Conservation (phyloP, 1,284 basidiomycete genomes). For the Schizophyllum commune region DNA sequence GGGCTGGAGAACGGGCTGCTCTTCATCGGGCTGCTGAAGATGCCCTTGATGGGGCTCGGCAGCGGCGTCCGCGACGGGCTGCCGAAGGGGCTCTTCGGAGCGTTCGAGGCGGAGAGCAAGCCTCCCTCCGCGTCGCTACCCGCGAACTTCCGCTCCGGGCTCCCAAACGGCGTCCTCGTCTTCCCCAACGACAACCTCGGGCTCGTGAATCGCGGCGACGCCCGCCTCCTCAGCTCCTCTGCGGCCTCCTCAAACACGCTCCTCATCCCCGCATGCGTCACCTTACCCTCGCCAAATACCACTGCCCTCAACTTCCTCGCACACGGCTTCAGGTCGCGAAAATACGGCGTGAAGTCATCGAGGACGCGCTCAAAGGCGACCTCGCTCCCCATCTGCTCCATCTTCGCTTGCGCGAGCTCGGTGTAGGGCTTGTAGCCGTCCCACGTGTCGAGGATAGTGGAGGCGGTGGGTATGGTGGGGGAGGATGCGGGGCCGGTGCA, state of each 20-base stretch:
- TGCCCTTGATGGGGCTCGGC: no score
- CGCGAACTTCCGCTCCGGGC: background rate
- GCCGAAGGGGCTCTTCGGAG: background rate
- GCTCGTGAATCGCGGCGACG: background rate
- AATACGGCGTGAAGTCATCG: background rate
- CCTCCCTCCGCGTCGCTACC: no score
- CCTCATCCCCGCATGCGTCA: background rate
- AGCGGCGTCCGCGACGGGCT: background rate
- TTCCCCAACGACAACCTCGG: background rate
- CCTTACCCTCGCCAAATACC: background rate
- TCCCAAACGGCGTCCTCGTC: background rate
- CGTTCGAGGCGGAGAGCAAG: background rate
- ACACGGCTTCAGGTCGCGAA: background rate
- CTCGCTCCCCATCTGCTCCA: background rate
- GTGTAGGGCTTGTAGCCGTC: background rate
- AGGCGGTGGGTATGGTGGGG: background rate
- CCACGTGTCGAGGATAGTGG: background rate
- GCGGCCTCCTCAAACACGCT: background rate
- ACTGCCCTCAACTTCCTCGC: background rate
- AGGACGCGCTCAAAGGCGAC: background rate
- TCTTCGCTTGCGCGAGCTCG: background rate
- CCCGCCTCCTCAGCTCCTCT: background rate
- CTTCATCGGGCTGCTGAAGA: no score
- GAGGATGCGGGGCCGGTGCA: background rate
- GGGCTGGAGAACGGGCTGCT: background rate